Evolutionary conservation across 1,284 basidiomycete genomes (phyloP).

Genomic region (Anthracocystis panici-leucophaei): DNA sequence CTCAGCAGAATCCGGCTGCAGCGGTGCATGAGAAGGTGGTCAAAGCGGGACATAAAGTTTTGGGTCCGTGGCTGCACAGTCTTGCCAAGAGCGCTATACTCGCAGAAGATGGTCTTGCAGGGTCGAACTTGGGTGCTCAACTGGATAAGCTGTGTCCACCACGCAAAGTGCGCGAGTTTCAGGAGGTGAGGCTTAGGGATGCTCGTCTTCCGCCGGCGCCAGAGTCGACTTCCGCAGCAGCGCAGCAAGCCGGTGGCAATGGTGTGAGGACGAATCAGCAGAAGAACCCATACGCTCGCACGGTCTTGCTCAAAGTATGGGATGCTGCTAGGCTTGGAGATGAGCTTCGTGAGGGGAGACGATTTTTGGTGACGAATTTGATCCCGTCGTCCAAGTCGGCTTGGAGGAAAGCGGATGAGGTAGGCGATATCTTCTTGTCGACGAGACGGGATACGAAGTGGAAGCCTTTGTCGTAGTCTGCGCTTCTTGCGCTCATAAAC

Average conservation of each 20-base stretch:
- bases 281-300: slow-evolving; percentile 44
- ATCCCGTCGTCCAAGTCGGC: slow-evolving; percentile 75
- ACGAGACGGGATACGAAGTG: slow-evolving; percentile 77
- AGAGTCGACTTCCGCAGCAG: background rate
- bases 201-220: slow-evolving; percentile 68
- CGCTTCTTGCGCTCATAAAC: background rate
- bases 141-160: slow-evolving; percentile 79
- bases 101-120: slow-evolving; percentile 12
- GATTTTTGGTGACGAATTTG: slow-evolving; percentile 75
- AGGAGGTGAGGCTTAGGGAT: slow-evolving; percentile 82
- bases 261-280: slow-evolving; percentile 5
- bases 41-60: slow-evolving; percentile 5
- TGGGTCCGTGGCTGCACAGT: slow-evolving; percentile 26
- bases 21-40: slow-evolving; percentile 33
- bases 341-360: slow-evolving; percentile 33
- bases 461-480: slow-evolving; percentile 52
- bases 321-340: slow-evolving; percentile 35
- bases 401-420: slow-evolving; percentile 76
- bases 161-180: slow-evolving; percentile 82
- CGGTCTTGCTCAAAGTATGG: slow-evolving; percentile 59
- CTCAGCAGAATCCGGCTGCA: slow-evolving; percentile 16
- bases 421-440: slow-evolving; percentile 76
- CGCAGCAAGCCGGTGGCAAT: background rate
- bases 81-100: slow-evolving; percentile 18
- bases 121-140: slow-evolving; percentile 8